A percentile compares a stretch with the other conserved stretches of the same genome.
Evolutionary conservation across 257 asterid species (phyloP).

Genomic region (Scutellaria barbata): DNA sequence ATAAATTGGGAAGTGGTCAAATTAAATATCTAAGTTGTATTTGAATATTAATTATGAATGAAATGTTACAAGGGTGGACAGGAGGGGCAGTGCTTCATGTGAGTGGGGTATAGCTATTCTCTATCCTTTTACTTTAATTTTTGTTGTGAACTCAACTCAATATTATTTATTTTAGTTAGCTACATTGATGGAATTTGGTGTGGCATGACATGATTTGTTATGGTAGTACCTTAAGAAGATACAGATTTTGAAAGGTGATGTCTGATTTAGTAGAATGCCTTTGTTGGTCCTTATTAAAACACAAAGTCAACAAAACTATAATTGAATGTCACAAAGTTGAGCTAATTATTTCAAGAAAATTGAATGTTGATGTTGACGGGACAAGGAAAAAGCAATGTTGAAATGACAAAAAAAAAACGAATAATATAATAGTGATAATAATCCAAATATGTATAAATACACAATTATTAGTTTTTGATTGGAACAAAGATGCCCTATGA

Average conservation of each 20-base stretch:
- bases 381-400: conserved; percentile 31
- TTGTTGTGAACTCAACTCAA: too few species aligned
- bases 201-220: too few species aligned
- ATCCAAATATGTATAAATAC: not conserved
- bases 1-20: too few species aligned
- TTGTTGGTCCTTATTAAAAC: not conserved
- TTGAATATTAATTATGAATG: too few species aligned
- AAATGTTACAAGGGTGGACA: too few species aligned
- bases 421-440: conserved; percentile 9
- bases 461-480: conserved; percentile 24
- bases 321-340: conserved; percentile 23
- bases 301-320: conserved; percentile 24
- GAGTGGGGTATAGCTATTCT: too few species aligned
- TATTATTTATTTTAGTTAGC: too few species aligned
- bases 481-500: not conserved
- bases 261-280: not conserved
- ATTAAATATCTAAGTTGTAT: too few species aligned
- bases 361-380: conserved; percentile 34
- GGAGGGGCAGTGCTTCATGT: too few species aligned
- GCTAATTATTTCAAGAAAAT: conserved; percentile 15
- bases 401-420: conserved; percentile 32
- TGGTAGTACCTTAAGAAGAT: not conserved
- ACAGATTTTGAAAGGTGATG: not conserved
- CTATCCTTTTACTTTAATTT: too few species aligned
- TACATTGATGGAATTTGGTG: too few species aligned